Evolutionary conservation across 441 rosid genomes (phyloP).

Genomic region (Eugenia klotzschiana): DNA sequence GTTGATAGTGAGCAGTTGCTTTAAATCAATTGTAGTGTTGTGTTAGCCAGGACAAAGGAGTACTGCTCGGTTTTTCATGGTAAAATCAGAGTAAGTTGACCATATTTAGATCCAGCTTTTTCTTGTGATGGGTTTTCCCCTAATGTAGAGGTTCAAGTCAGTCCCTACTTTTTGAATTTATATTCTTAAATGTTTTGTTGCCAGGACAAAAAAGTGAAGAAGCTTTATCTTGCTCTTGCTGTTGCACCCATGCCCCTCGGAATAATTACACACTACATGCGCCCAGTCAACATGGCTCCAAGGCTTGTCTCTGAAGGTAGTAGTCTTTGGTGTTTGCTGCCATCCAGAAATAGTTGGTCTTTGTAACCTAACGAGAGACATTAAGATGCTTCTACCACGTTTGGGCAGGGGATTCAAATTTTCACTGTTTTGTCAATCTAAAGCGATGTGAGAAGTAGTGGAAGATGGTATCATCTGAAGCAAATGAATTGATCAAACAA

Average conservation of each 20-base stretch:
- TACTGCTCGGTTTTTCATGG: conserved; percentile 65
- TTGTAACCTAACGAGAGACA: not conserved
- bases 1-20: not conserved
- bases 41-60: conserved; percentile 63
- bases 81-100: conserved; percentile 50
- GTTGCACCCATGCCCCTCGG: conserved; percentile 62
- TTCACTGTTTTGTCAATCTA: not conserved
- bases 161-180: not conserved
- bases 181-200: not conserved
- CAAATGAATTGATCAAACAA: not conserved
- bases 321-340: not conserved
- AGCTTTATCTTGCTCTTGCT: conserved; percentile 73
- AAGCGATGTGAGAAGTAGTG: not conserved
- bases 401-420: not conserved
- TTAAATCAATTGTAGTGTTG: conserved; percentile 45
- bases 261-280: conserved; percentile 73
- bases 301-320: conserved; percentile 72
- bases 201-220: conserved; percentile 68
- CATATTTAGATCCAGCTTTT: not conserved
- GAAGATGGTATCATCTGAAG: not conserved
- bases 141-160: not conserved
- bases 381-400: not conserved
- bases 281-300: conserved; percentile 66
- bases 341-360: too few relatives aligned
- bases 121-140: not conserved